phyloP scores from a whole-genome alignment of 1,139 yeast species.

The Scheffersomyces illinoinensis region DNA sequence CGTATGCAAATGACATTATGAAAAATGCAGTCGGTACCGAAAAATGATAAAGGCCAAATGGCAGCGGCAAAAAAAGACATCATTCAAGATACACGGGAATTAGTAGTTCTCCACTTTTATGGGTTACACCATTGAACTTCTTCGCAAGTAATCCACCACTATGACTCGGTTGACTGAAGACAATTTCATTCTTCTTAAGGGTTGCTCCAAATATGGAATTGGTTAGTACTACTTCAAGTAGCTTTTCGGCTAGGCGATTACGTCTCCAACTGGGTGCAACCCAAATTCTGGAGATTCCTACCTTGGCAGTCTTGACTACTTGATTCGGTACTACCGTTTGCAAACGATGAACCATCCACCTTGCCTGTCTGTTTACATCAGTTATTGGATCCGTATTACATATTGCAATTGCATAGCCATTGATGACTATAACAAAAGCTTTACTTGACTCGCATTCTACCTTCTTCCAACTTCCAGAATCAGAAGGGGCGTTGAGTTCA shows the following conservation, averaged over 20 bases:
- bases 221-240: conserved; percentile 42
- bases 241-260: conserved; percentile 43
- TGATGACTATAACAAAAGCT: conserved; percentile 47
- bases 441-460: conserved; percentile 27
- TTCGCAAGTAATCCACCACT: conserved; percentile 59
- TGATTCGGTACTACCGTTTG: conserved; percentile 39
- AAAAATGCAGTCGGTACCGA: background rate
- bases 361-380: conserved; percentile 20
- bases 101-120: conserved; percentile 49
- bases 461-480: conserved; percentile 48
- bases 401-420: conserved; percentile 51
- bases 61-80: conserved; percentile 1
- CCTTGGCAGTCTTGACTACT: conserved; percentile 22
- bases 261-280: conserved; percentile 58
- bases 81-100: conserved; percentile 52
- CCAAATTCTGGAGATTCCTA: conserved; percentile 70
- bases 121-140: conserved; percentile 49
- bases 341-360: conserved; percentile 51
- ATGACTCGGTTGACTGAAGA: conserved; percentile 73
- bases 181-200: conserved; percentile 45
- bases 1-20: background rate
- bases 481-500: conserved; percentile 60
- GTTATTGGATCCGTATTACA: conserved; percentile 44
- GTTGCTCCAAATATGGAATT: conserved; percentile 54
- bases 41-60: background rate